phyloP scores from a whole-genome alignment of 176 grass and related monocot genomes.

The Oryza rufipogon region DNA sequence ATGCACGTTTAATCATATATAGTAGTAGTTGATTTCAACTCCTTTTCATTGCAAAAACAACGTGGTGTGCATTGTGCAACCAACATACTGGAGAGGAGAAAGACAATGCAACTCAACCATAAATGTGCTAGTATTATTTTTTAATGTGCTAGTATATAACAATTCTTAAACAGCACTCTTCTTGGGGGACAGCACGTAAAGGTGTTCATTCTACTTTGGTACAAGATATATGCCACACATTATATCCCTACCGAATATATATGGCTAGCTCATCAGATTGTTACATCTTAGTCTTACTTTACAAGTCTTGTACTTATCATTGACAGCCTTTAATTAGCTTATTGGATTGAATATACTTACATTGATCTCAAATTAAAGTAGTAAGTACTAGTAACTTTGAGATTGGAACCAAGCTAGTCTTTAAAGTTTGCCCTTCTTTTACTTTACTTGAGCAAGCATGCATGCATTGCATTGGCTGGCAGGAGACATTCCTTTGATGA shows the following conservation, averaged over 20 bases:
- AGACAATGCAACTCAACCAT: neutral
- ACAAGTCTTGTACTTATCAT: neutral
- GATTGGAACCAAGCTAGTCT: neutral
- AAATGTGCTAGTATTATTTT: neutral
- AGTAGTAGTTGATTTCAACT: slow-evolving; percentile 14
- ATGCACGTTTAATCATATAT: neutral
- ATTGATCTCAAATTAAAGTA: neutral
- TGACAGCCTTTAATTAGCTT: neutral
- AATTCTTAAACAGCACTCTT: neutral
- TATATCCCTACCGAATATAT: neutral
- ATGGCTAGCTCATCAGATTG: neutral
- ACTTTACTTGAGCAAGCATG: neutral
- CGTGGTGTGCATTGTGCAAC: slow-evolving; percentile 22
- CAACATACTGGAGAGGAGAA: neutral
- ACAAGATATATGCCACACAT: neutral
- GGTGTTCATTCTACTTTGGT: neutral
- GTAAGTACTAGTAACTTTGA: neutral
- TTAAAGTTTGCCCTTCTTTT: neutral
- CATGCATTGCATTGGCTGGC: neutral
- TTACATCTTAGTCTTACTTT: neutral
- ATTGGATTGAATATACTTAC: neutral
- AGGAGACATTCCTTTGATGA: neutral
- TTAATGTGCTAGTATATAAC: neutral
- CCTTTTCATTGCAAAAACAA: neutral
- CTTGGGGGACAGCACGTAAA: neutral